Evolutionary conservation across 2,329 filamentous ascomycete species (phyloP).

Genomic region (Mollisiaceae sp.): DNA sequence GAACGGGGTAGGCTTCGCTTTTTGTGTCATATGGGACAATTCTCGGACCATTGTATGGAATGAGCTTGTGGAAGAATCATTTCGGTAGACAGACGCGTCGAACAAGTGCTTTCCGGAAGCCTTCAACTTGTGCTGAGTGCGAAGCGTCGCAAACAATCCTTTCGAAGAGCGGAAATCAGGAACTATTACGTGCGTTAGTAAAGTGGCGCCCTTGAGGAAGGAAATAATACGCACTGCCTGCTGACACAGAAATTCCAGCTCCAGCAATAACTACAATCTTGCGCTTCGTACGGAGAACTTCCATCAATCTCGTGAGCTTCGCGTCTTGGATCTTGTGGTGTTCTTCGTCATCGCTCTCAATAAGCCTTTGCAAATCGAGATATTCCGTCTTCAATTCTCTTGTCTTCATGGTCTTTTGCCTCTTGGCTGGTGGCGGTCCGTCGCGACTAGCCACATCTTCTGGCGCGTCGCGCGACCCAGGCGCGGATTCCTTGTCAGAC

Average conservation of each 20-base stretch:
- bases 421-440: slow-evolving; percentile 74
- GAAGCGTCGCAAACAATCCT: slow-evolving; percentile 85
- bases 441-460: slow-evolving; percentile 47
- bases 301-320: slow-evolving; percentile 72
- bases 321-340: slow-evolving; percentile 59
- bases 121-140: slow-evolving; percentile 87
- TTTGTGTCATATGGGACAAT: slow-evolving; percentile 77
- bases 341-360: slow-evolving; percentile 51
- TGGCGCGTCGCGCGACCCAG: slow-evolving; percentile 31
- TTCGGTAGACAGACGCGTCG: slow-evolving; percentile 95
- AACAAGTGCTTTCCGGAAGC: slow-evolving; percentile 94
- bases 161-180: slow-evolving; percentile 94
- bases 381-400: slow-evolving; percentile 80
- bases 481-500: slow-evolving; percentile 33
- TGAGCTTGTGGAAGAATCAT: slow-evolving; percentile 83
- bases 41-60: slow-evolving; percentile 97
- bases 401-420: slow-evolving; percentile 67
- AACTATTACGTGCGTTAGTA: slow-evolving; percentile 55
- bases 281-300: slow-evolving; percentile 82
- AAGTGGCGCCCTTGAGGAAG: slow-evolving; percentile 17
- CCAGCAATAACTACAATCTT: slow-evolving; percentile 97
- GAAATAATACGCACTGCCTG: slow-evolving; percentile 71
- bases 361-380: slow-evolving; percentile 68
- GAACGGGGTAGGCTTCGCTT: slow-evolving; percentile 83
- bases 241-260: slow-evolving; percentile 95